phyloP scores from a whole-genome alignment of 2,329 filamentous ascomycete genomes.

The Coniochaeta ligniaria region DNA sequence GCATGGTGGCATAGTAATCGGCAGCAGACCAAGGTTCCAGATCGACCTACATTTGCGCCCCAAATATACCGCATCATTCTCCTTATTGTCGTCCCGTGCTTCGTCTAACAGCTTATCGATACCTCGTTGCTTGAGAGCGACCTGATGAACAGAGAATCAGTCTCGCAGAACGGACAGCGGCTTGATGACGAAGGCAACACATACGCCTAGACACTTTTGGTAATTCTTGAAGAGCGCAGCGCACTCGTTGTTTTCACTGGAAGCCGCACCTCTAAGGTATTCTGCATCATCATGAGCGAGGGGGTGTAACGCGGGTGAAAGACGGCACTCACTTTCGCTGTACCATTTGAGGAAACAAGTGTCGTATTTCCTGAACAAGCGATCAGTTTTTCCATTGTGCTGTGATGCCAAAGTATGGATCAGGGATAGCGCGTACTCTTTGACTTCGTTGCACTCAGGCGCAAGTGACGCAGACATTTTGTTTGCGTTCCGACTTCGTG shows the following conservation, averaged over 20 bases:
- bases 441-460: constrained; percentile 89
- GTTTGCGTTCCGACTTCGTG: background rate
- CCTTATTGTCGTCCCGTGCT: constrained; percentile 79
- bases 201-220: constrained; percentile 74
- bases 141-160: constrained; percentile 39
- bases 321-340: constrained; percentile 71
- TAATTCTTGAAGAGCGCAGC: constrained; percentile 82
- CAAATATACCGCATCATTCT: constrained; percentile 68
- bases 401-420: no score
- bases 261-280: constrained; percentile 79
- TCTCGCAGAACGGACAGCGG: background rate
- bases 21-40: background rate
- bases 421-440: constrained; percentile 60
- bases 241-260: constrained; percentile 72
- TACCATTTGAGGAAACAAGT: constrained; percentile 99
- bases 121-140: constrained; percentile 77
- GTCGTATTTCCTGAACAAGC: constrained; percentile 69
- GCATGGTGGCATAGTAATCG: background rate
- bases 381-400: background rate
- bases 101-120: constrained; percentile 92
- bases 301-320: background rate
- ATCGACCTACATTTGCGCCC: constrained; percentile 31
- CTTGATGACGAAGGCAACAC: constrained; percentile 14
- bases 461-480: constrained; percentile 89
- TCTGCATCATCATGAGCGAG: constrained; percentile 42